A percentile compares a stretch with the other conserved stretches of the same genome.
Conservation (phyloP, 1,139 yeast species). For the Diutina ranongensis region DNA sequence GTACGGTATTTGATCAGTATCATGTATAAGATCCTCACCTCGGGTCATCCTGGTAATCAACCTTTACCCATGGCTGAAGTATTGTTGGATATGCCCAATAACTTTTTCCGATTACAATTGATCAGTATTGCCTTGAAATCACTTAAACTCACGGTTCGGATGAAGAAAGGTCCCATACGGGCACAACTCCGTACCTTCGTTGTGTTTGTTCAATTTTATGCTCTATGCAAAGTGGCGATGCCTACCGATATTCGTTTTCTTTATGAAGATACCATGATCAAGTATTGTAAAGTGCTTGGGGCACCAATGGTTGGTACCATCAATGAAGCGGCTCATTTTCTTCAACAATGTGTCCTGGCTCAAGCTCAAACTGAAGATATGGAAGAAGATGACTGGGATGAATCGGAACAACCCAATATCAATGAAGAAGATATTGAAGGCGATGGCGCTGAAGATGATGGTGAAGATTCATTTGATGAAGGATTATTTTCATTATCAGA, state of each 20-base stretch:
- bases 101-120: conserved; percentile 63
- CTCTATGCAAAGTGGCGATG: conserved; percentile 55
- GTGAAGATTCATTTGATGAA: conserved; percentile 9
- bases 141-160: conserved; percentile 14
- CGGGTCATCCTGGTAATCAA: conserved; percentile 56
- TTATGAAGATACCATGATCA: conserved; percentile 32
- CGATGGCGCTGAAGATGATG: conserved; percentile 7
- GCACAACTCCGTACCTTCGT: conserved; percentile 19
- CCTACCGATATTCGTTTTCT: conserved; percentile 56
- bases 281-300: neutral
- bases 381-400: conserved; percentile 7
- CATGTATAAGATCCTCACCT: conserved; percentile 48
- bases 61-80: conserved; percentile 39
- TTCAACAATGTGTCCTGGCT: neutral
- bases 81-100: conserved; percentile 48
- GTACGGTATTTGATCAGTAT: conserved; percentile 39
- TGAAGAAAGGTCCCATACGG: neutral
- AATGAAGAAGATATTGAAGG: conserved; percentile 51
- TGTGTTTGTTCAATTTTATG: conserved; percentile 62
- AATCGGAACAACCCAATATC: conserved; percentile 2
- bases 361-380: conserved; percentile 6
- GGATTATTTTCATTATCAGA: conserved; percentile 10
- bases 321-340: neutral
- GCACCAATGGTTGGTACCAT: neutral
- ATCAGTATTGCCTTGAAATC: conserved; percentile 13